Evolutionary conservation across 139 green algal species (phyloP).

Genomic region (Volvox africanus): DNA sequence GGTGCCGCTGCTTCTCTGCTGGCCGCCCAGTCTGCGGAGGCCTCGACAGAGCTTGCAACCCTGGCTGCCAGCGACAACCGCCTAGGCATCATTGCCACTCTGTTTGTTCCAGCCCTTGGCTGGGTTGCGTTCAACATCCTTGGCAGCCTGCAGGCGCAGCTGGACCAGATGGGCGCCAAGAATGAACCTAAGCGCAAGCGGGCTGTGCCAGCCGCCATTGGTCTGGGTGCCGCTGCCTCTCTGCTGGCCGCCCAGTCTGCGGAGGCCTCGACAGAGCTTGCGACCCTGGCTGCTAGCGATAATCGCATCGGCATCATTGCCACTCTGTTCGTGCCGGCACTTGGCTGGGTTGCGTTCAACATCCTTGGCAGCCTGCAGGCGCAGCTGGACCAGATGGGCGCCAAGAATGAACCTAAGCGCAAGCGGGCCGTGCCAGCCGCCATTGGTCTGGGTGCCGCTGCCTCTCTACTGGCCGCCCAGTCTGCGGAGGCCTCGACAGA

Average conservation of each 20-base stretch:
- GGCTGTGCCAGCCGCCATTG: slow-evolving; percentile 39
- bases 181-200: background rate
- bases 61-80: slow-evolving; percentile 75
- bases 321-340: slow-evolving; percentile 70
- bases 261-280: slow-evolving; percentile 68
- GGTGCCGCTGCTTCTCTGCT: slow-evolving; percentile 65
- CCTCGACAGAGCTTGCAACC: slow-evolving; percentile 70
- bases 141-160: slow-evolving; percentile 50
- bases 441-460: slow-evolving; percentile 60
- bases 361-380: slow-evolving; percentile 70
- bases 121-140: slow-evolving; percentile 90
- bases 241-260: slow-evolving; percentile 64
- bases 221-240: slow-evolving; percentile 63
- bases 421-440: slow-evolving; percentile 32
- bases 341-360: slow-evolving; percentile 87
- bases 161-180: slow-evolving; percentile 33
- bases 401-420: background rate
- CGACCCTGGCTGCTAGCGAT: slow-evolving; percentile 74
- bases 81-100: slow-evolving; percentile 58
- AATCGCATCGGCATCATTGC: slow-evolving; percentile 62
- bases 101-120: slow-evolving; percentile 66
- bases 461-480: slow-evolving; percentile 65
- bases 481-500: slow-evolving; percentile 63
- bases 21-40: slow-evolving; percentile 61
- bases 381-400: slow-evolving; percentile 75